Evolutionary conservation across 768 basidiomycete species (phyloP), one percentile per base, ranked within the genome.

Genomic region (Tulasnella sp.): DNA sequence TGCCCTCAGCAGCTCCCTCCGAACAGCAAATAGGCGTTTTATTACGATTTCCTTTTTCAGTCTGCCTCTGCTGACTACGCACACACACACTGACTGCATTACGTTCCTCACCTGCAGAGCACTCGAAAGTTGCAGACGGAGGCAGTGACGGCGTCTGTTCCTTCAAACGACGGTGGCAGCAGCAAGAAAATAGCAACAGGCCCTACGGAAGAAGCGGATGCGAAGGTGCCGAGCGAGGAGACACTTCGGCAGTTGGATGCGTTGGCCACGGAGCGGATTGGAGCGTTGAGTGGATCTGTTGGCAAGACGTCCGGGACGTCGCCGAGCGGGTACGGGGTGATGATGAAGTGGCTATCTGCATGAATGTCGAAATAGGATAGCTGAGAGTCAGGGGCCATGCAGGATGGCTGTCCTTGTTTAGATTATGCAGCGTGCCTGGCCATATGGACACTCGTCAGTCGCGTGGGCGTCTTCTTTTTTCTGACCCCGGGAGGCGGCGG

Each of bases 221-320:
- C 91, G 0, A 73, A 86, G 1, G 83, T 88, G 18, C 91, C 92
- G 5, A 72, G 72, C 42, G 71, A 70, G 55, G 87, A 89, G 79
- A 88, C 87, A 32, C 80, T 92, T 20, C 86, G 87, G 51, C 82
- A 88, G 26, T 85, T 95, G 42, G 91, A 93, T 80, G 90, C 91
- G 80, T 85, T 94, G 16, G 91, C 93, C 6, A 92, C 90, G 18
- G 92, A 93, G 82, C 85, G 90, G 29, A 85, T 95, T 26, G 85
- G 91, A 70, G 88, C 16, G 5, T 67, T 67, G 61, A 67, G 61
- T 35, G 61, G 32, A 35, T 26, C 61, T 15, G 61, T 67, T 15
- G 61, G 29, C 11, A 67, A 32, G 61, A 5, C 26, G n/a, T 35
- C 61, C 16, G 4, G 29, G 32, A 35, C 32, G 61, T 67, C 61